Base-by-base conservation (phyloP, 352 stramenopile genomes). In the Plasmopara muralis region DNA sequence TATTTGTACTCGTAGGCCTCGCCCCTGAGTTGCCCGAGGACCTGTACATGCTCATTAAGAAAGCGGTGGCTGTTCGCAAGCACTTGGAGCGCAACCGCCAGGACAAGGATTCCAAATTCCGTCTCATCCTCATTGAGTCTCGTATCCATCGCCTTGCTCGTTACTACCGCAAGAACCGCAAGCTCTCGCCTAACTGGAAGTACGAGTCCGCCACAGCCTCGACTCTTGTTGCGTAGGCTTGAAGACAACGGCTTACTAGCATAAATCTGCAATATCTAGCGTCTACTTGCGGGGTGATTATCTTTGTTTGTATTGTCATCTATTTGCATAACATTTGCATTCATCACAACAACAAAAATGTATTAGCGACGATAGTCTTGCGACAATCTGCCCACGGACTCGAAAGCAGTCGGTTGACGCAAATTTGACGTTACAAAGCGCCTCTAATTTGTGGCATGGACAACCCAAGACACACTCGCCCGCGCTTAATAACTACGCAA, bases 1-100 rank as follows among this genome's bases (percentile, higher is more conserved):
- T 37, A 13, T 12, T 28, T 4, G 13, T 9, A 44, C 45, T 72
- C 7, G 14, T 14, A 93, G 80, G 95, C 70, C 89, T 99, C 38
- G 97, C 97, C 44, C 95, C 97, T 39, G 97, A 99, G 77, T 95
- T 99, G 59, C 97, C 97, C 31, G 97, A 99, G 82, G 97, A 99
- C 84, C 83, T 99, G 63, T 99, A 99, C 93, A 98, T 98, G 92
- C 87, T 99, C 50, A 99, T 99, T 89, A 99, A 99, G 93, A 99
- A 99, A 89, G 97, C 97, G 53, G 97, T 99, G 64, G 89, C 96
- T 66, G 96, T 99, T 35, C 92, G 97, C 70, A 99, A 99, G 86
- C 97, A 99, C 86, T 83, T 99, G 49, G 97, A 99, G 78, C 84
- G 93, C 63, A 99, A 99, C 84, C 89, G 96, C 73, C 96, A 98